Evolutionary conservation across 495 filamentous ascomycete genomes (phyloP).

Genomic region (Stereocaulon alpinum): DNA sequence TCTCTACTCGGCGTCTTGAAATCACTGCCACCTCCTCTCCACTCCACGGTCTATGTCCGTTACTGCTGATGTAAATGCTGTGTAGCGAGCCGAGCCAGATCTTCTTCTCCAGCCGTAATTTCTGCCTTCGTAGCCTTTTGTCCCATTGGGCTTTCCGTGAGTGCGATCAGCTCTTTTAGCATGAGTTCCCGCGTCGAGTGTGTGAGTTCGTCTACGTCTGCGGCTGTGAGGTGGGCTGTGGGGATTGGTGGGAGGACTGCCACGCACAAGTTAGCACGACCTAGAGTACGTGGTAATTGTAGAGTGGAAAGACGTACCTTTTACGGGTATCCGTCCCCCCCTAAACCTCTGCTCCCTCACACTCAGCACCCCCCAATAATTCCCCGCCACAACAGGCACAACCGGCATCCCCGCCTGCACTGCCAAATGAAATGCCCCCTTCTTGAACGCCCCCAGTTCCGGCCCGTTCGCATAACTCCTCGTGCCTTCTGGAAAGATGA

Average conservation of each 20-base stretch:
- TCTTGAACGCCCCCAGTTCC: constrained; percentile 83
- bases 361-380: constrained; percentile 77
- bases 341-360: constrained; percentile 59
- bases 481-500: constrained; percentile 91
- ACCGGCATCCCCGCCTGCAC: constrained; percentile 88
- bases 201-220: constrained; percentile 76
- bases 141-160: constrained; percentile 37
- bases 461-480: constrained; percentile 77
- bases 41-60: neutral
- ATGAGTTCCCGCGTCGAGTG: constrained; percentile 62
- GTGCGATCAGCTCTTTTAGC: constrained; percentile 58
- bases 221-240: constrained; percentile 63
- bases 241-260: constrained; percentile 70
- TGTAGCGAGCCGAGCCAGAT: constrained; percentile 7
- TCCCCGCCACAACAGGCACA: constrained; percentile 53
- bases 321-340: constrained; percentile 66
- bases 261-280: constrained; percentile 12
- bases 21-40: neutral
- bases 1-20: no score
- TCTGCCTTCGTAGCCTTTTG: constrained; percentile 12
- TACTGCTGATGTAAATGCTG: neutral
- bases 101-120: constrained; percentile 1
- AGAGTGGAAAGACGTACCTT: constrained; percentile 43
- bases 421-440: constrained; percentile 93
- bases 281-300: no score